Base-by-base conservation (phyloP, 805 yeast species). In the Spathaspora boniae region DNA sequence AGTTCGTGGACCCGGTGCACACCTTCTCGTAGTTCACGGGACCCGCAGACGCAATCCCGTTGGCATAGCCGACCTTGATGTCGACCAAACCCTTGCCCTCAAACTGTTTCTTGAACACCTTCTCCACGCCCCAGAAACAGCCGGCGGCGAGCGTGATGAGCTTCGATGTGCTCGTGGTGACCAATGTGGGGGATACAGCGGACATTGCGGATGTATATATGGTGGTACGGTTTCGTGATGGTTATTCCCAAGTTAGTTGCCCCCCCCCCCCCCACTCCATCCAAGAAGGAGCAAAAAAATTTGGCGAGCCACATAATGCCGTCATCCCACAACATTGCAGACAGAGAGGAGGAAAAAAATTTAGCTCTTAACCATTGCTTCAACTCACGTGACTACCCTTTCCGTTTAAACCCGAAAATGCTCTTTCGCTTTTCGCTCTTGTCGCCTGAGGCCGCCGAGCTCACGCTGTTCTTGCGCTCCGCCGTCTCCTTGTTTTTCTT, bases 71-170 rank as follows among this genome's bases (percentile, higher is more conserved):
- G 9, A 91, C 98, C 53, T 77, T 79, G 29, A 80, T 70, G 53
- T 86, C 96, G 8, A 81, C 54, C 15, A 91, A 58, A 21, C 86
- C 87, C 52, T 74, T 78, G 34, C 61, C 68, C 12, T 68, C 74
- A 51, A 77, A 84, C 45, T 84, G 72, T 56, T 84, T 86, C 44
- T 82, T 65, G 65, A 76, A 88, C 17, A 89, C 78, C 46, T 82
- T 84, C 50, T 91, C 97, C 9, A 83, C 87, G 14, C 94, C 94
- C 95, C 95, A 85, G 63, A 83, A 85, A 52, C 95, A 85, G 3
- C 80, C 81, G 0, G 76, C 79, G 4, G 79, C 76, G 21, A 72
- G 49, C 2, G 73, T 68, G 33, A 68, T 44, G 16, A 65, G 42
- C 37, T 58, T 52, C 28, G 70, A 50, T 4, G 65, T 54, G 1